A percentile compares a stretch with the other conserved stretches of the same genome.
Evolutionary conservation across 1,284 basidiomycete species (phyloP).

Genomic region (Porodaedalea pini): DNA sequence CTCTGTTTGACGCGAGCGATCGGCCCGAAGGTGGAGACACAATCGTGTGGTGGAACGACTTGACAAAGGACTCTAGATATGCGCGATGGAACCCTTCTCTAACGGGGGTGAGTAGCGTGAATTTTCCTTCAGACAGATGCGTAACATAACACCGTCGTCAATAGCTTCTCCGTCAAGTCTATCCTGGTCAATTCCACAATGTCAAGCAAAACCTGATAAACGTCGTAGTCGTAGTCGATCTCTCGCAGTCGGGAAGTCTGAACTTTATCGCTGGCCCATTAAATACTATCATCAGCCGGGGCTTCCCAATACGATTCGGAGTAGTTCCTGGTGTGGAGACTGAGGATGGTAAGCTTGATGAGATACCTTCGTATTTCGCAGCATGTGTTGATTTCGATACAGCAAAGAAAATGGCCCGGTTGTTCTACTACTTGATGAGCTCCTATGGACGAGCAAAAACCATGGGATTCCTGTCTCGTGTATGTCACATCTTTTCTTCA

Average conservation of each 20-base stretch:
- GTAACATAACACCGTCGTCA: neutral
- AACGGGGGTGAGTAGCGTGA: constrained; percentile 38
- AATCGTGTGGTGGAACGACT: constrained; percentile 86
- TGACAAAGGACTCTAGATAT: constrained; percentile 81
- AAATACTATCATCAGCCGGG: constrained; percentile 64
- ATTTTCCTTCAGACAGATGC: neutral
- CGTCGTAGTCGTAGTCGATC: constrained; percentile 73
- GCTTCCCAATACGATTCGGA: constrained; percentile 78
- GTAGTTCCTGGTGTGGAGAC: constrained; percentile 70
- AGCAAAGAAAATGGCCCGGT: constrained; percentile 69
- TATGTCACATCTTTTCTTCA: constrained; percentile 32
- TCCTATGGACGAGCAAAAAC: constrained; percentile 62
- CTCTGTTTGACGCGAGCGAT: constrained; percentile 85
- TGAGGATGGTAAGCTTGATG: constrained; percentile 45
- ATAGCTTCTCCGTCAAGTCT: constrained; percentile 68
- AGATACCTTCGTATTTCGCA: constrained; percentile 4
- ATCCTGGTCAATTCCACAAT: constrained; percentile 74
- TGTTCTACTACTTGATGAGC: constrained; percentile 66
- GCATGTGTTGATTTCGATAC: constrained; percentile 12
- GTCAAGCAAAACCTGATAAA: constrained; percentile 79
- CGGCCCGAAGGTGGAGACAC: constrained; percentile 72
- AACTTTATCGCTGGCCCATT: constrained; percentile 63
- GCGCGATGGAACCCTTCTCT: constrained; percentile 50
- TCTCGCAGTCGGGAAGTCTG: constrained; percentile 59
- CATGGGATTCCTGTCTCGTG: constrained; percentile 55